Percentiles rank a stretch among this genome's conserved stretches.
These are phyloP conservation scores for Kappamyces sp. DNA, from an alignment of 192 early-diverging fungal species.

Conservation along the genomic window DNA sequence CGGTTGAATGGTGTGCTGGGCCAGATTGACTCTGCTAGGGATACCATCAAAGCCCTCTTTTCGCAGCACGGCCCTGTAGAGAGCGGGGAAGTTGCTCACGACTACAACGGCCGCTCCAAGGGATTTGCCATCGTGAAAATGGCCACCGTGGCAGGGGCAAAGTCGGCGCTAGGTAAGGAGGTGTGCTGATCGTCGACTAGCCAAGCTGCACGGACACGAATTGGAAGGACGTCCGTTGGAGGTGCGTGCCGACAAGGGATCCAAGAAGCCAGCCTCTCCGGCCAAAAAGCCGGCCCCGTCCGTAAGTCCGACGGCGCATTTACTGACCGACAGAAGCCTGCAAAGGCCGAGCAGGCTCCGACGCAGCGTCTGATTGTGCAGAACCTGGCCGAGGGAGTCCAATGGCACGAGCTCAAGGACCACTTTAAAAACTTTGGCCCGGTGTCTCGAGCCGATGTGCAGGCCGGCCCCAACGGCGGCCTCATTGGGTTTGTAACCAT, in stretches of 20 bases:
- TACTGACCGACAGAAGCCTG: no score
- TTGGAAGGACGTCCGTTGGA: slow-evolving; percentile 69
- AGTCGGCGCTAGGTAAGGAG: slow-evolving; percentile 53
- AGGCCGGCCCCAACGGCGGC: slow-evolving; percentile 53
- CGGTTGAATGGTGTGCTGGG: slow-evolving; percentile 50
- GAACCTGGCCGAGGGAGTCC: slow-evolving; percentile 69
- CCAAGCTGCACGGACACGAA: slow-evolving; percentile 45
- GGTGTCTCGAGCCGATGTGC: slow-evolving; percentile 65
- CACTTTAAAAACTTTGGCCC: slow-evolving; percentile 60
- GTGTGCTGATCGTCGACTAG: not conserved
- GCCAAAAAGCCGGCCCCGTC: no score
- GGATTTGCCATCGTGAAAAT: slow-evolving; percentile 70
- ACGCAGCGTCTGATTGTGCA: no score
- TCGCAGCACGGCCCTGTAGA: no score
- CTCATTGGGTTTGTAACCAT: slow-evolving; percentile 66
- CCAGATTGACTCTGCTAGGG: no score
- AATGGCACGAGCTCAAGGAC: slow-evolving; percentile 82
- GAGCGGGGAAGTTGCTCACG: slow-evolving; percentile 12
- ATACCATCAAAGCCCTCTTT: no score
- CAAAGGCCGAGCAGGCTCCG: no score
- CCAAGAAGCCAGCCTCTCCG: no score
- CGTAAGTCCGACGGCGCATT: no score
- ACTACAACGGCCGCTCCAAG: slow-evolving; percentile 54
- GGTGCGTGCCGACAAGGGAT: slow-evolving; percentile 56
- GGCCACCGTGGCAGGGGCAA: slow-evolving; percentile 60